Percentiles rank a stretch among this genome's conserved stretches.
phyloP scores from a whole-genome alignment of 306 rosid genomes.

The Medicago arabica region DNA sequence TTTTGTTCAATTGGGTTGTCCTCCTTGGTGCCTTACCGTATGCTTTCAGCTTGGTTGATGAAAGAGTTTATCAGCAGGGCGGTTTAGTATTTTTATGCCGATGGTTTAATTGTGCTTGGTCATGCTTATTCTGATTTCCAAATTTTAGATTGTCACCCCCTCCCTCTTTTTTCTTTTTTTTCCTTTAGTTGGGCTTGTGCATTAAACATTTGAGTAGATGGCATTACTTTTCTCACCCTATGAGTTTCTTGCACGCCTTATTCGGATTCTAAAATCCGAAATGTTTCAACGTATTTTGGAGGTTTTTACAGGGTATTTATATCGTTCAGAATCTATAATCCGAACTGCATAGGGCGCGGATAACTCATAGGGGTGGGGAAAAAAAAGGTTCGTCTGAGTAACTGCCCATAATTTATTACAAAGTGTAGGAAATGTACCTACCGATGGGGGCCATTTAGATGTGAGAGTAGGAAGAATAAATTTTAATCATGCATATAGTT shows the following conservation, averaged over 20 bases:
- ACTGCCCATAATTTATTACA: no score
- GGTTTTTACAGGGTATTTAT: no score
- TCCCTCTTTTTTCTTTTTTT: neutral
- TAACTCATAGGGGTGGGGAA: no score
- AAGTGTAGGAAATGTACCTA: neutral
- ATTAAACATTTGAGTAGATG: neutral
- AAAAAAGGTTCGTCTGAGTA: neutral
- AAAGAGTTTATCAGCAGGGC: slow-evolving; percentile 9
- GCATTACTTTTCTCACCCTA: no score
- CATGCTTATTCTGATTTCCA: slow-evolving; percentile 6
- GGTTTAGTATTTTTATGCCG: neutral
- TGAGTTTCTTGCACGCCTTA: no score
- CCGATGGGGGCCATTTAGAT: neutral
- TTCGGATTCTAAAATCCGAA: no score
- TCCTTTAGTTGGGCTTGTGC: slow-evolving; percentile 1
- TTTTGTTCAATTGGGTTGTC: neutral
- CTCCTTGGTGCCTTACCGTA: neutral
- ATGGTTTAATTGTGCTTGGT: neutral
- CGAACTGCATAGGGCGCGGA: no score
- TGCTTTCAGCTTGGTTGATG: slow-evolving; percentile 26
- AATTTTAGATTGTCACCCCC: neutral
- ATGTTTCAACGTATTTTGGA: no score
- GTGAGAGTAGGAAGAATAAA: neutral
- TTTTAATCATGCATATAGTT: no score
- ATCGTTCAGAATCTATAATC: no score